Percentiles rank a stretch among this genome's conserved stretches.
Conservation (phyloP, 2,329 filamentous ascomycete genomes). For the Hypoxylon sp. region DNA sequence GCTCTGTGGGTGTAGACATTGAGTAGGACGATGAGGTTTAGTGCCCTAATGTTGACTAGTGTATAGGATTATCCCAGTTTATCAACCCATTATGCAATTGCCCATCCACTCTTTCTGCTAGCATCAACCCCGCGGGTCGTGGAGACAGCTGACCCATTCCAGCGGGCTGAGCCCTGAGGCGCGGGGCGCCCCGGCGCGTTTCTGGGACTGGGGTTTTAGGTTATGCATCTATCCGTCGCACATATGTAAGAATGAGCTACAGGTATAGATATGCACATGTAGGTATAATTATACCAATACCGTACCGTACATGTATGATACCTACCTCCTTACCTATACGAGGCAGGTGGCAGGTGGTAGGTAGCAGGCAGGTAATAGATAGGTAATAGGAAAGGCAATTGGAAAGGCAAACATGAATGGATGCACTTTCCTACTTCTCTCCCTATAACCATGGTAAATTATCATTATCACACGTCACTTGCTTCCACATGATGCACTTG, state of each 20-base stretch:
- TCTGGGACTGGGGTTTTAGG: conserved; percentile 37
- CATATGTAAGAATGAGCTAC: conserved; percentile 13
- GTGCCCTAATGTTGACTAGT: conserved; percentile 16
- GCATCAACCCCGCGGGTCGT: neutral
- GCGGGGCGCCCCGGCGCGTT: conserved; percentile 38
- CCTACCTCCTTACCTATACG: neutral
- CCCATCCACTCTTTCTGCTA: neutral
- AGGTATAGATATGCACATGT: neutral
- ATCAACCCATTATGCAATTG: conserved; percentile 3
- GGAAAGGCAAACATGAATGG: neutral
- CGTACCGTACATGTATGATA: neutral
- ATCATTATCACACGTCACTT: conserved; percentile 6
- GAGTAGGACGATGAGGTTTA: conserved; percentile 5
- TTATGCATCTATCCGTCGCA: conserved; percentile 38
- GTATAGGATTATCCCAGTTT: conserved; percentile 9
- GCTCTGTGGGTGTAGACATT: neutral
- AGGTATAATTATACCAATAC: neutral
- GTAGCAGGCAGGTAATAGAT: neutral
- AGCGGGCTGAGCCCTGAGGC: conserved; percentile 34
- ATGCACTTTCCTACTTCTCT: neutral
- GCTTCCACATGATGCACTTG: conserved; percentile 1
- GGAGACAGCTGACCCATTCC: conserved; percentile 28
- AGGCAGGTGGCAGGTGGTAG: neutral
- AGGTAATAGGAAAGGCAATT: neutral
- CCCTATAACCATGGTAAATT: neutral